Evolutionary conservation across 1,139 yeast genomes (phyloP), one percentile per base, ranked within the genome.

Genomic region (Candida mesenterica): DNA sequence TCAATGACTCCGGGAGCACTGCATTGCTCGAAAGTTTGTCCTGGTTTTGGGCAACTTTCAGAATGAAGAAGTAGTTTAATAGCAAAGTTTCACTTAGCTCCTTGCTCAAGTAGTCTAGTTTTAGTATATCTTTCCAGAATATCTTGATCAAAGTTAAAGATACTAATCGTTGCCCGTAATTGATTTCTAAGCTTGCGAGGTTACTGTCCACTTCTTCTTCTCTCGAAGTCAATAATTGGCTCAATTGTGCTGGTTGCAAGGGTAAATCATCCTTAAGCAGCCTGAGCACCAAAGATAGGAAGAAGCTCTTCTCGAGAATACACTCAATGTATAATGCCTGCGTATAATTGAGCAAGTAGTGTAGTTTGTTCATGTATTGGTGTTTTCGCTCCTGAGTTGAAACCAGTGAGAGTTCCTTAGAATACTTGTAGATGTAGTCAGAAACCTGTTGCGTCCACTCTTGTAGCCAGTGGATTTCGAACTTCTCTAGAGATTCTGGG

Each of bases 391-490:
- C 74, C 0, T 42, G 43, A 3, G 58, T 44, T 12, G 48, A 41
- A 2, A 65, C 52, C 8, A 37, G 39, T 3, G 42, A 31, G 56
- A 68, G 58, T 32, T 68, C 76, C 25, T 62, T 57, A 6, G 80
- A 66, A 26, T 75, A 63, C 46, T 74, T 72, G 48, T 74, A 79
- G 16, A 82, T 52, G 48, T 74, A 83, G 39, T 77, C 81, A 4
- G 77, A 68, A 5, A 84, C 77, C 46, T 84, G 92, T 35, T 79
- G 87, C 0, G 96, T 85, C 97, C 97, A 89, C 53, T 88, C 96
- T 41, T 79, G 80, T 7, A 82, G 62, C 87, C 96, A 82, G 36
- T 75, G 80, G 14, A 64, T 57, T 42, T 80, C 85, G 12, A 78
- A 62, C 25, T 53, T 49, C 15, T 61, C 68, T 3, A 49, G 29